A percentile compares a stretch with the other conserved stretches of the same genome.
Evolutionary conservation across 345 rosid species (phyloP).

Genomic region (Eucalyptus rudis): DNA sequence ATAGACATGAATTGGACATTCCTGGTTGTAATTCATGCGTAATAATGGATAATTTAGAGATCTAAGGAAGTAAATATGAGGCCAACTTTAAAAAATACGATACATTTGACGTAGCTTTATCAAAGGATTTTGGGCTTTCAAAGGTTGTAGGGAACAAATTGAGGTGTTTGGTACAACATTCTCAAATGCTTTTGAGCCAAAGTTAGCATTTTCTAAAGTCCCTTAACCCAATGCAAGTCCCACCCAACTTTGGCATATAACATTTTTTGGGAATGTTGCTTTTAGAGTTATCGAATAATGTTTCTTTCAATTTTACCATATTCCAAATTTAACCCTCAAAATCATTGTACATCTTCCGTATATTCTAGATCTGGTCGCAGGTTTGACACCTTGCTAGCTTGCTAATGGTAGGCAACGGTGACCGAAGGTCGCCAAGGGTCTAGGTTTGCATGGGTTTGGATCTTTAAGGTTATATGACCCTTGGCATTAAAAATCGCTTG

Average conservation of each 20-base stretch:
- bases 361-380: neutral
- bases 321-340: neutral
- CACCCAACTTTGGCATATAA: neutral
- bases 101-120: neutral
- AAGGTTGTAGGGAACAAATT: neutral
- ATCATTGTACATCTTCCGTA: neutral
- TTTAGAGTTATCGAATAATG: neutral
- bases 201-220: neutral
- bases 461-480: neutral
- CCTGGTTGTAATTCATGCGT: neutral
- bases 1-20: neutral
- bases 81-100: neutral
- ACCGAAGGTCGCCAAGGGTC: neutral
- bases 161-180: neutral
- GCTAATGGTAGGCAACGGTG: neutral
- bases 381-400: neutral
- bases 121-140: neutral
- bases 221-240: neutral
- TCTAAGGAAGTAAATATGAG: neutral
- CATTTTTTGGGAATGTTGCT: neutral
- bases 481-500: neutral
- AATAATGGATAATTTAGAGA: neutral
- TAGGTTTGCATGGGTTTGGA: neutral
- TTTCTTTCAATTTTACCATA: neutral
- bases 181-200: neutral